Evolutionary conservation across 345 rosid genomes (phyloP).

Genomic region (Syzygium oleosum): DNA sequence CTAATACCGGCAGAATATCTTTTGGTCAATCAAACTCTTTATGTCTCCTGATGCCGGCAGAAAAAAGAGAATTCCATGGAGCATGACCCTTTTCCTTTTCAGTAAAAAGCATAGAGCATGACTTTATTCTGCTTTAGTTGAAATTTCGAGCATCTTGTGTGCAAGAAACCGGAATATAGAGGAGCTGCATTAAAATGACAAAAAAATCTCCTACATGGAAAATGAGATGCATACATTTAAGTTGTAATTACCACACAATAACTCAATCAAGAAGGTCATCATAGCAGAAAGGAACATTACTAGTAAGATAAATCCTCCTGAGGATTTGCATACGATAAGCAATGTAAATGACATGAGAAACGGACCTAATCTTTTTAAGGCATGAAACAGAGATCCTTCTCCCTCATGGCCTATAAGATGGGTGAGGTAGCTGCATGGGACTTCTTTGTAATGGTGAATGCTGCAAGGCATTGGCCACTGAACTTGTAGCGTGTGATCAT

Average conservation of each 20-base stretch:
- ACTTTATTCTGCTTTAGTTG: neutral
- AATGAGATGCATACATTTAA: neutral
- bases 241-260: neutral
- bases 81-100: neutral
- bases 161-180: neutral
- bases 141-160: neutral
- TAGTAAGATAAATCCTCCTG: neutral
- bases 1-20: neutral
- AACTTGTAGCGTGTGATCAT: conserved; percentile 64
- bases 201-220: neutral
- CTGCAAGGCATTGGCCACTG: conserved; percentile 78
- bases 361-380: conserved; percentile 71
- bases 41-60: neutral
- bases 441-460: conserved; percentile 71
- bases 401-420: conserved; percentile 89
- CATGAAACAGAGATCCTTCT: conserved; percentile 74
- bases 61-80: neutral
- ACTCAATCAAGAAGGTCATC: neutral
- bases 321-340: neutral
- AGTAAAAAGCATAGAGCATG: neutral
- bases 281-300: neutral
- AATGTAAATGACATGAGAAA: conserved; percentile 4
- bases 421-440: conserved; percentile 57
- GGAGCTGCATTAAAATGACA: neutral
- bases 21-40: neutral